These are phyloP conservation scores for Maudiozyma humilis DNA, from an alignment of 1,139 yeast genomes.

Conservation along the genomic window DNA sequence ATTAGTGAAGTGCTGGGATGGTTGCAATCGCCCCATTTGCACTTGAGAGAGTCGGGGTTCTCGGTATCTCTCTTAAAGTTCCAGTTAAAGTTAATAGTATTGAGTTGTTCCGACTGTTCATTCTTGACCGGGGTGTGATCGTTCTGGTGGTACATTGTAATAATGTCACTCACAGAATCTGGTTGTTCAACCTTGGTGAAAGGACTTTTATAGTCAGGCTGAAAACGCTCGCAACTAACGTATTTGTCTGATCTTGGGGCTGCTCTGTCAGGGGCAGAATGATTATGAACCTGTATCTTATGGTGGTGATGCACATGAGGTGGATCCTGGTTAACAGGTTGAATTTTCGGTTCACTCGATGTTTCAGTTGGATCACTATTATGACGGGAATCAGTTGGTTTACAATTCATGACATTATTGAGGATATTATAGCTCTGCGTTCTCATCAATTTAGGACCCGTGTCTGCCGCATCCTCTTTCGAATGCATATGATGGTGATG, in stretches of 20 bases:
- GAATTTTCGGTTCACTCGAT: background rate
- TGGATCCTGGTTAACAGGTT: conserved; percentile 1
- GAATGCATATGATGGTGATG: conserved; percentile 17
- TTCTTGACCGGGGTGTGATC: background rate
- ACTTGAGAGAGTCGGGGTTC: conserved; percentile 20
- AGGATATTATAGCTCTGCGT: conserved; percentile 7
- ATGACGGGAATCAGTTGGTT: conserved; percentile 2
- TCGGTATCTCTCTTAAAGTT: conserved; percentile 25
- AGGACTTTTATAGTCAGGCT: conserved; percentile 1
- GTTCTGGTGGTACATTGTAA: conserved; percentile 4
- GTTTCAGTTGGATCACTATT: background rate
- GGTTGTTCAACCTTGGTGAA: background rate
- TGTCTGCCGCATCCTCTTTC: background rate
- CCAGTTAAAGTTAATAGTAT: conserved; percentile 34
- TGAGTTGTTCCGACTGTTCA: conserved; percentile 6
- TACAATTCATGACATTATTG: conserved; percentile 4
- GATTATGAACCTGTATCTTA: conserved; percentile 32
- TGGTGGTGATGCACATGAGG: conserved; percentile 33
- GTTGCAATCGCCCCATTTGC: conserved; percentile 54
- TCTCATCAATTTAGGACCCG: background rate
- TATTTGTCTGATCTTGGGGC: conserved; percentile 1
- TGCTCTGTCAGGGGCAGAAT: conserved; percentile 8
- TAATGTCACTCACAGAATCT: background rate
- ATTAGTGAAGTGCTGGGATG: conserved; percentile 36
- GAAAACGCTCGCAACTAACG: conserved; percentile 12